Percentiles rank a stretch among this genome's conserved stretches.
Evolutionary conservation across 2,329 filamentous ascomycete genomes (phyloP).

Genomic region (Aspergillus pseudoglaucus): DNA sequence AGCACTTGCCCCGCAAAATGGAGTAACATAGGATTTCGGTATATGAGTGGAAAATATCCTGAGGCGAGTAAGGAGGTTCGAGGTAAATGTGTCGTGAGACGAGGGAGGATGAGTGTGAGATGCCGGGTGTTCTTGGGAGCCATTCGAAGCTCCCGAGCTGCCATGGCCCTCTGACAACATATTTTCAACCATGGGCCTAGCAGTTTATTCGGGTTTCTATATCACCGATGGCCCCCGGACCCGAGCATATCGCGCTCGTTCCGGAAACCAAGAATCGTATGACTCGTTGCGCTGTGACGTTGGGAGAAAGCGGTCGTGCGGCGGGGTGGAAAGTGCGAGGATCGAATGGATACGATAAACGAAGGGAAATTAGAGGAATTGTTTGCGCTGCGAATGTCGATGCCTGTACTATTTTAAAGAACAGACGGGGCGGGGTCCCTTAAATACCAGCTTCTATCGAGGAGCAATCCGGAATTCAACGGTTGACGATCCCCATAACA

Average conservation of each 20-base stretch:
- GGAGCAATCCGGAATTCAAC: conserved; percentile 19
- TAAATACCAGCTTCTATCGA: conserved; percentile 21
- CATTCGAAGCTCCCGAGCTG: conserved; percentile 27
- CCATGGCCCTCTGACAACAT: conserved; percentile 43
- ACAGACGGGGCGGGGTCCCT: conserved; percentile 23
- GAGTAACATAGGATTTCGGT: conserved; percentile 61
- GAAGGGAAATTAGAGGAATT: background rate
- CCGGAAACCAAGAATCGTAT: conserved; percentile 28
- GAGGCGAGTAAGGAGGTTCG: conserved; percentile 30
- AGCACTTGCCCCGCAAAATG: conserved; percentile 77
- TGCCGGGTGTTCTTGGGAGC: conserved; percentile 23
- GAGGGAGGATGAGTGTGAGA: conserved; percentile 18
- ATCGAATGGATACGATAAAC: background rate
- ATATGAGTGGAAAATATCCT: conserved; percentile 42
- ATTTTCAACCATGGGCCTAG: conserved; percentile 30
- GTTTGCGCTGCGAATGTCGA: background rate
- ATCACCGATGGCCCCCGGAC: conserved; percentile 37
- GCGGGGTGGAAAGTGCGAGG: conserved; percentile 8
- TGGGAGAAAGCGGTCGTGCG: background rate
- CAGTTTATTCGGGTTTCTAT: conserved; percentile 25
- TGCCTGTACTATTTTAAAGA: conserved; percentile 19
- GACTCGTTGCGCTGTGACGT: conserved; percentile 5
- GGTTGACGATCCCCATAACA: conserved; percentile 19
- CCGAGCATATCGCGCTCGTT: conserved; percentile 36
- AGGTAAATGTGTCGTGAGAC: conserved; percentile 21